Base-by-base conservation (phyloP, 164 flowering plant species). In the Santalum album region DNA sequence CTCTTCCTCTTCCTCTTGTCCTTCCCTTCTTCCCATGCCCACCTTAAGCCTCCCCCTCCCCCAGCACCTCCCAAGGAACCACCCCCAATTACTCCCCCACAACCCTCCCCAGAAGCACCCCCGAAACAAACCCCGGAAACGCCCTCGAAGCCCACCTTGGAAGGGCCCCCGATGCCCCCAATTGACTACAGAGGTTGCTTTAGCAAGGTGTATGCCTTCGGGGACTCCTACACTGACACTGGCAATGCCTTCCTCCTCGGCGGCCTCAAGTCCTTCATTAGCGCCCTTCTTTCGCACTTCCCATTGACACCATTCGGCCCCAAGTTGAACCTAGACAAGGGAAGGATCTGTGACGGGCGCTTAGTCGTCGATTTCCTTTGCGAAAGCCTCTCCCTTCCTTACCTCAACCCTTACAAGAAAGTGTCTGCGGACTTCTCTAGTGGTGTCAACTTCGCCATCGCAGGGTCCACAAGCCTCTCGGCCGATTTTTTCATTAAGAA, bases 171-270 rank as follows among this genome's bases (percentile, higher is more conserved):
- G 12, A 32, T 6, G 10, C 36, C 36, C 24, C 25, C 14, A 1
- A 3, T 27, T 4, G 21, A 22, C 23, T 46, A 11, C 25, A 1
- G 46, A 25, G 67, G 62, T 6, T 11, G 56, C 29, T 82, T 87
- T 70, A 57, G 65, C 1, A 73, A 71, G 63, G 72, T 87, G 18
- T 82, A 55, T 43, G 87, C 92, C 3, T 87, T 87, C 25, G 96
- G 96, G 0, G 88, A 81, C 63, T 83, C 92, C 0, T 79, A 43
- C 64, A 85, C 96, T 0, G 92, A 88, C 60, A 85, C 90, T 0
- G 92, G 92, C 7, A 85, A 88, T 64, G 63, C 62, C 16, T 4
- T 29, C 6, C 10, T 52, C 1, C 1, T 64, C 24, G 64, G 56
- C 1, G 60, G 57, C 1, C 38, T 68, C 23, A 20, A 55, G 26